Percentiles rank a stretch among this genome's conserved stretches.
Conservation (phyloP, 2,329 filamentous ascomycete species). For the Botryotinia convoluta region DNA sequence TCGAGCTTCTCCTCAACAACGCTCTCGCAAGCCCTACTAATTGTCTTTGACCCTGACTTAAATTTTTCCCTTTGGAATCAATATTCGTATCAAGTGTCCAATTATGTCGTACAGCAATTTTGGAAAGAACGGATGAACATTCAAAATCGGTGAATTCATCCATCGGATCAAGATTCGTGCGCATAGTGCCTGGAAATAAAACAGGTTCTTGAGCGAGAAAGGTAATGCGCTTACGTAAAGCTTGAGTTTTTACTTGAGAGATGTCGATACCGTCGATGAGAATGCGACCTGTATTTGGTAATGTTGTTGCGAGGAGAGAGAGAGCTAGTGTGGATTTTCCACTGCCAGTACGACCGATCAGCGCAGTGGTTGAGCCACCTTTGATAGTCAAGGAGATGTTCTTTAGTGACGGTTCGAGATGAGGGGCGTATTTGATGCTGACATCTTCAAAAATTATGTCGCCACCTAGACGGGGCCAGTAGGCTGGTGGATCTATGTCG, state of each 20-base stretch:
- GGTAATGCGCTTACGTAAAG: conserved; percentile 59
- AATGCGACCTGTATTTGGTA: conserved; percentile 54
- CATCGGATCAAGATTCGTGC: conserved; percentile 61
- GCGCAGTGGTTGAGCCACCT: conserved; percentile 72
- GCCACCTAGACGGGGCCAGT: conserved; percentile 72
- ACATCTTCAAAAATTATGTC: conserved; percentile 75
- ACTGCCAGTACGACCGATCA: conserved; percentile 78
- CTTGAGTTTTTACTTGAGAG: conserved; percentile 55
- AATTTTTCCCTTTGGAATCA: conserved; percentile 59
- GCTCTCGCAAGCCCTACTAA: conserved; percentile 63
- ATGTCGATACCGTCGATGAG: conserved; percentile 60
- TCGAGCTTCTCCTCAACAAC: conserved; percentile 56
- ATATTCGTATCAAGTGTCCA: conserved; percentile 57
- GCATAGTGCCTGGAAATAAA: conserved; percentile 60
- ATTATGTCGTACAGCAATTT: conserved; percentile 53
- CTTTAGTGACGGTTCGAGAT: conserved; percentile 69
- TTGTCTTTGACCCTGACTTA: conserved; percentile 64
- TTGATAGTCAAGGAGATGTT: conserved; percentile 72
- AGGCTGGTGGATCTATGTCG: conserved; percentile 64
- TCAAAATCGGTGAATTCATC: conserved; percentile 54
- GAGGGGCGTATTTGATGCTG: conserved; percentile 75
- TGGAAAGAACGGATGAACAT: conserved; percentile 51
- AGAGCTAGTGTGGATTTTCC: conserved; percentile 78
- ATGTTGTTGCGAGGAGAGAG: conserved; percentile 55
- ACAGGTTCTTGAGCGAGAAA: conserved; percentile 68